These are phyloP conservation scores for Lumnitzera littorea DNA, from an alignment of 345 rosid species.

Conservation along the genomic window DNA sequence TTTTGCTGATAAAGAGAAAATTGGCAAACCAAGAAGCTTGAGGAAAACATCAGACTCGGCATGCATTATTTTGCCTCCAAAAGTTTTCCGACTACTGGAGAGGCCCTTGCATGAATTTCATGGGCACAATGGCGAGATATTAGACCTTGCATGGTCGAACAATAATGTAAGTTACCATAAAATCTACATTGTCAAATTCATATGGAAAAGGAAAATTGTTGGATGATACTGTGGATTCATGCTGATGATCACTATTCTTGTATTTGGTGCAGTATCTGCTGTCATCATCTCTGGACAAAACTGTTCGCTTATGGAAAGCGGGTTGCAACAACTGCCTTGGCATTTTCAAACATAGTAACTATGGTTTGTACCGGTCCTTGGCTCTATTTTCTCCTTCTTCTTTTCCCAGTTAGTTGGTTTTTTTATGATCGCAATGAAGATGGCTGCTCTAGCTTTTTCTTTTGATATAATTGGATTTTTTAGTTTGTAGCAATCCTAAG, in stretches of 20 bases:
- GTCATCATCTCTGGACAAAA: conserved; percentile 70
- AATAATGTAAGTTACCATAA: conserved; percentile 49
- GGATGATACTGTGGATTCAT: neutral
- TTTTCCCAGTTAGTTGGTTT: conserved; percentile 1
- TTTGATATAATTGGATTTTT: too few species aligned
- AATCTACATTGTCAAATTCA: neutral
- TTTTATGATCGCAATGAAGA: too few species aligned
- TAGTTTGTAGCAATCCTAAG: neutral
- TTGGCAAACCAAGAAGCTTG: conserved; percentile 39
- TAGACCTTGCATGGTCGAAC: conserved; percentile 77
- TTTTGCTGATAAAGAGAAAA: conserved; percentile 41
- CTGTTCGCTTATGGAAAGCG: conserved; percentile 75
- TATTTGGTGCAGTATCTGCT: conserved; percentile 59
- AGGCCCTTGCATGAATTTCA: conserved; percentile 59
- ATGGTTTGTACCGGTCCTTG: conserved; percentile 32
- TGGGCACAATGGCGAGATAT: conserved; percentile 58
- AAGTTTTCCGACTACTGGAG: conserved; percentile 65
- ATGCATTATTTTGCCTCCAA: conserved; percentile 77
- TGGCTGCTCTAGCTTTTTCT: too few species aligned
- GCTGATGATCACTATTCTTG: neutral
- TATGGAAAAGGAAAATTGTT: neutral
- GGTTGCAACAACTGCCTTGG: conserved; percentile 51
- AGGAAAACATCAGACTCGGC: conserved; percentile 70
- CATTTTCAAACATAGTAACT: conserved; percentile 65
- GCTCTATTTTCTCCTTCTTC: neutral